A percentile compares a stretch with the other conserved stretches of the same genome.
phyloP scores from a whole-genome alignment of 768 basidiomycete genomes.

The Boletus edulis region DNA sequence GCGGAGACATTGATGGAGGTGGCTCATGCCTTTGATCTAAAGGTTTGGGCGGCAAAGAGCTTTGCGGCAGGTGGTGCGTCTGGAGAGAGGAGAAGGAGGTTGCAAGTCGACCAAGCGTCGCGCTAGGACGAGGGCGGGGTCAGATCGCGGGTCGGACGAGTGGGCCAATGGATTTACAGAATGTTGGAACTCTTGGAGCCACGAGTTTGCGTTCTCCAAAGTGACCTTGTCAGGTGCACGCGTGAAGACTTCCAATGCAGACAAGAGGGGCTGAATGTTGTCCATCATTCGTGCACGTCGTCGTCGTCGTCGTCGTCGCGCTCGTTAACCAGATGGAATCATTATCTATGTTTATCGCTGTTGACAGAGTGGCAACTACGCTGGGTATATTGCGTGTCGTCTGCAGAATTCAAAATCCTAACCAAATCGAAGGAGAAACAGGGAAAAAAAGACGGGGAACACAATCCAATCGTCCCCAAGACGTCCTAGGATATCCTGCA shows the following conservation, averaged over 20 bases:
- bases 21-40: slow-evolving; percentile 81
- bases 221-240: slow-evolving; percentile 80
- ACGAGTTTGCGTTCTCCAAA: slow-evolving; percentile 84
- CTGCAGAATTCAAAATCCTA: slow-evolving; percentile 16
- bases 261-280: slow-evolving; percentile 67
- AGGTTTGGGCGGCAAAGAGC: slow-evolving; percentile 95
- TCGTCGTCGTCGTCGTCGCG: slow-evolving; percentile 13
- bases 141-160: slow-evolving; percentile 59
- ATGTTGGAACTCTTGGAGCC: slow-evolving; percentile 99
- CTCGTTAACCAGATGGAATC: slow-evolving; percentile 2
- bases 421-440: slow-evolving; percentile 6
- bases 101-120: slow-evolving; percentile 96
- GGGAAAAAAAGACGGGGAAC: background rate
- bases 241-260: slow-evolving; percentile 77
- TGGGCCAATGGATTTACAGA: slow-evolving; percentile 82
- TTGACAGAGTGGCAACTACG: slow-evolving; percentile 34
- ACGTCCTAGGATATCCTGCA: slow-evolving; percentile 19
- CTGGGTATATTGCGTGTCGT: slow-evolving; percentile 31
- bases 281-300: slow-evolving; percentile 44
- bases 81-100: slow-evolving; percentile 79
- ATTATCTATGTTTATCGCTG: slow-evolving; percentile 32
- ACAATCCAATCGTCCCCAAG: slow-evolving; percentile 26
- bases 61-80: slow-evolving; percentile 79
- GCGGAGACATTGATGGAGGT: slow-evolving; percentile 12
- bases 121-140: slow-evolving; percentile 72